These are phyloP conservation scores for Camellia sinensis DNA, from an alignment of 148 eudicot species.

Conservation along the genomic window DNA sequence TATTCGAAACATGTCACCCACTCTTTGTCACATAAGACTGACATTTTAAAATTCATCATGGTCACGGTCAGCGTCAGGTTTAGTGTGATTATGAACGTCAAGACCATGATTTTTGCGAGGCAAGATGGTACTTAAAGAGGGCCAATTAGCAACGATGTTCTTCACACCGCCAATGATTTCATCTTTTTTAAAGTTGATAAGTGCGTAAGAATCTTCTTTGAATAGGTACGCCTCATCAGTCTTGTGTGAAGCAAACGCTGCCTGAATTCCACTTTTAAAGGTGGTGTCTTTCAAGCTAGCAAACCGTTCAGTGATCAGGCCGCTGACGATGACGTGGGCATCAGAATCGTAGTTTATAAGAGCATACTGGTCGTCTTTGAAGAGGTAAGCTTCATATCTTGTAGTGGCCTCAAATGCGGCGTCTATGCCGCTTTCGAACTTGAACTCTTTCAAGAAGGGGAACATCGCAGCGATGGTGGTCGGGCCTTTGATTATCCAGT, in stretches of 20 bases:
- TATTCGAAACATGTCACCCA: too few species aligned
- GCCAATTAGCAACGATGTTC: constrained; percentile 12
- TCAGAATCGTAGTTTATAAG: not conserved
- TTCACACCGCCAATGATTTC: constrained; percentile 1
- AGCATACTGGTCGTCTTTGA: not conserved
- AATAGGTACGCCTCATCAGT: constrained; percentile 14
- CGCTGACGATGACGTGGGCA: not conserved
- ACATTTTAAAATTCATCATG: not conserved
- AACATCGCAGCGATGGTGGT: not conserved
- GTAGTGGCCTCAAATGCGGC: not conserved
- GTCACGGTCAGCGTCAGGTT: not conserved
- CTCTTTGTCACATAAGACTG: too few species aligned
- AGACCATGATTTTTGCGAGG: not conserved
- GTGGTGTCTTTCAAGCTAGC: too few species aligned
- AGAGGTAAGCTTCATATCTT: not conserved
- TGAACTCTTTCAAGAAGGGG: not conserved
- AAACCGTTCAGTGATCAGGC: not conserved
- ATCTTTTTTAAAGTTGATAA: constrained; percentile 4
- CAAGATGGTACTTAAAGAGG: too few species aligned
- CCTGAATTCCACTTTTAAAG: too few species aligned
- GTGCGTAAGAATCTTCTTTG: constrained; percentile 16
- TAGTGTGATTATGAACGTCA: too few species aligned
- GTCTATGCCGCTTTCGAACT: not conserved
- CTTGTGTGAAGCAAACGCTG: too few species aligned
- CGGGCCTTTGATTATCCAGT: not conserved